Base-by-base conservation (phyloP, 1,284 basidiomycete species). In the Marasmius tenuissimus region DNA sequence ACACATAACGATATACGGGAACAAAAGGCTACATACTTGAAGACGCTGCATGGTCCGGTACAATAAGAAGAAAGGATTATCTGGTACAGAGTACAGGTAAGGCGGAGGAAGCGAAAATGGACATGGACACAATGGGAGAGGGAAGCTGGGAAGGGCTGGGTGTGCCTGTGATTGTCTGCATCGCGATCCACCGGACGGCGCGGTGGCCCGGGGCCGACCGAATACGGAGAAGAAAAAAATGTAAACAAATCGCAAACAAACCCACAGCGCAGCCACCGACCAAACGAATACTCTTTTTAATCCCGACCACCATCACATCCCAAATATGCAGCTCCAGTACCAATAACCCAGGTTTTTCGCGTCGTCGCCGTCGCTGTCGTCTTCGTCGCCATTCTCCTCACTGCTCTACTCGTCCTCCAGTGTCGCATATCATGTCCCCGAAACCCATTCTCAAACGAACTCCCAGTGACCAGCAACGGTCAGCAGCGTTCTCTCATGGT, bases 401-500 rank as follows among this genome's bases (percentile, higher is more conserved):
- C 48, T 53, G 22, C 37, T 35, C 20, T 59, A 47, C 39, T 37
- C 47, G 45, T 8, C 9, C 27, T 34, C 10, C 33, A 37, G 42
- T 35, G 37, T 37, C 58, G 35, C 48, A 56, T 18, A 48, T 58
- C 39, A 73, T 72, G 67, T 71, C 74, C 53, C 78, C 77, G 22
- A 73, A 76, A 59, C 77, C 79, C 56, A 81, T 81, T 39, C 75
- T 81, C 72, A 81, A 81, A 67, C 75, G 73, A 50, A 59, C 68
- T 39, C 61, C 65, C 12, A 48, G 62, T 20, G 48, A 18, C 50
- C 61, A 65, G 52, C 49, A 57, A 49, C 58, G 52, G 51, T 56
- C 16, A 60, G 59, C 68, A 67, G 58, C 56, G 66, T 60, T 65
- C 75, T 61, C 62, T 67, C 65, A 67, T 59, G 72, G 68, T 49